Evolutionary conservation across 345 rosid species (phyloP).

Genomic region (Syzygium grande): DNA sequence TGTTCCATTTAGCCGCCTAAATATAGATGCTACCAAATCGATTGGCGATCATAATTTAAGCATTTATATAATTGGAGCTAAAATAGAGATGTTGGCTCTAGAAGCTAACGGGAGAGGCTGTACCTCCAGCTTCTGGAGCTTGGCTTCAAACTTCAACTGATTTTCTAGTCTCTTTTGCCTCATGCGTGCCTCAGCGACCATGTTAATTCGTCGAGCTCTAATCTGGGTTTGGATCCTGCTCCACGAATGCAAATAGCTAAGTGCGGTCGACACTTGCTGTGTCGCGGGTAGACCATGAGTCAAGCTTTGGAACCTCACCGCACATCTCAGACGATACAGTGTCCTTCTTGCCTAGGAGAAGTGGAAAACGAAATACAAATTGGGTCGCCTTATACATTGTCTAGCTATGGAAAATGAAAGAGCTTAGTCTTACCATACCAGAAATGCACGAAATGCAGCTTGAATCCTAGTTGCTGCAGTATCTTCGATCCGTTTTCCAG

Average conservation of each 20-base stretch:
- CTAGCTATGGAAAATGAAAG: background rate
- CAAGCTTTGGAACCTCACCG: conserved; percentile 50
- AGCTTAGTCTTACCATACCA: conserved; percentile 16
- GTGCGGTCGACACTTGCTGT: conserved; percentile 48
- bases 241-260: conserved; percentile 63
- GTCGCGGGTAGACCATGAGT: conserved; percentile 38
- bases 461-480: conserved; percentile 53
- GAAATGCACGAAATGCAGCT: conserved; percentile 47
- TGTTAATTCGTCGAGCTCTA: conserved; percentile 46
- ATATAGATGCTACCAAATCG: background rate
- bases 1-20: background rate
- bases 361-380: background rate
- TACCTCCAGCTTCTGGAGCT: conserved; percentile 66
- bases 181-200: conserved; percentile 71
- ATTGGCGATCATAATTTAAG: background rate
- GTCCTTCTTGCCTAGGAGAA: conserved; percentile 48
- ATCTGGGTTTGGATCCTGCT: conserved; percentile 60
- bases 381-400: background rate
- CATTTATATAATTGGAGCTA: background rate
- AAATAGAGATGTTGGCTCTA: background rate
- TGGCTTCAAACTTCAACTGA: conserved; percentile 67
- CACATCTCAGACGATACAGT: conserved; percentile 29
- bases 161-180: conserved; percentile 58
- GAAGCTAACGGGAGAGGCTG: background rate
- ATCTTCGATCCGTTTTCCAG: conserved; percentile 11